Percentiles rank a stretch among this genome's conserved stretches.
phyloP scores from a whole-genome alignment of 2,329 filamentous ascomycete species.

The Monilinia fructigena region DNA sequence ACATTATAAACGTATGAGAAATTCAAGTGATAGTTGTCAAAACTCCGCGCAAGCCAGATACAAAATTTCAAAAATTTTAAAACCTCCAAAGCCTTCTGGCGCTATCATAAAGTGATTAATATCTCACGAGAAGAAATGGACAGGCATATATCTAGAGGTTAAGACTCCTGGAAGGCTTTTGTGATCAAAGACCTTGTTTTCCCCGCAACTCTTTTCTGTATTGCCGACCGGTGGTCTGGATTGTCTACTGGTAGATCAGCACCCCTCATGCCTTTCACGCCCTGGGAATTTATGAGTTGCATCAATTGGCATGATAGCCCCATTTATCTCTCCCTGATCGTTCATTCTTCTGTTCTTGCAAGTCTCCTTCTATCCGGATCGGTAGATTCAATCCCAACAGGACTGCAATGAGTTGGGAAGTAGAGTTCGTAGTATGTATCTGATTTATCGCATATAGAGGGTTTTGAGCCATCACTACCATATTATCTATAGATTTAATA shows the following conservation, averaged over 20 bases:
- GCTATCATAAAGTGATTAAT: background rate
- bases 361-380: background rate
- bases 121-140: background rate
- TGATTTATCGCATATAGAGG: slow-evolving; percentile 10
- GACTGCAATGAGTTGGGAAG: background rate
- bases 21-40: background rate
- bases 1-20: too few relatives aligned
- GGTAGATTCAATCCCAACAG: background rate
- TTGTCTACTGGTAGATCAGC: background rate
- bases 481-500: background rate
- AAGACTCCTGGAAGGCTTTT: background rate
- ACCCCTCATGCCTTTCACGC: background rate
- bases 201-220: background rate
- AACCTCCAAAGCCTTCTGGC: background rate
- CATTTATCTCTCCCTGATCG: background rate
- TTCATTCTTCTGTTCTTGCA: background rate
- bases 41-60: background rate
- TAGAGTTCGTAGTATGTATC: background rate
- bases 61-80: too few relatives aligned
- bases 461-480: background rate
- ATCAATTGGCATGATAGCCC: background rate
- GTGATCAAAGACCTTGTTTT: background rate
- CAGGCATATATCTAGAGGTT: too few relatives aligned
- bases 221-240: background rate
- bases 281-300: background rate